Evolutionary conservation across 345 rosid genomes (phyloP).

Genomic region (Excoecaria agallocha): DNA sequence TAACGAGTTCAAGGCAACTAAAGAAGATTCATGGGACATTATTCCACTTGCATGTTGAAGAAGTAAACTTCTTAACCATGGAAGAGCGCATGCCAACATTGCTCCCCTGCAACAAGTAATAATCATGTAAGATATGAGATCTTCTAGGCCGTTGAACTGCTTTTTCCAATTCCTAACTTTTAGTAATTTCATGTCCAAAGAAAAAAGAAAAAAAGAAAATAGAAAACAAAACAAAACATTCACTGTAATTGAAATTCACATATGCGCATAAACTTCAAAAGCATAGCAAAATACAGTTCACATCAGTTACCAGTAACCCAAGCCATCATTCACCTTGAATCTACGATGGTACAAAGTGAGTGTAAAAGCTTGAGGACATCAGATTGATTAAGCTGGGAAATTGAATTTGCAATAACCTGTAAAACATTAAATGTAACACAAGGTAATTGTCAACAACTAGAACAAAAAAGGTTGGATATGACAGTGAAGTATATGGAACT

Average conservation of each 20-base stretch:
- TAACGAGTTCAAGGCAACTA: constrained; percentile 64
- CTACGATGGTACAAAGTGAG: constrained; percentile 65
- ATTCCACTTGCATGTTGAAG: constrained; percentile 83
- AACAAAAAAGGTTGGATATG: not conserved
- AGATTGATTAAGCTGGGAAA: constrained; percentile 61
- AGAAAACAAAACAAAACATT: not conserved
- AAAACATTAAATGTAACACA: constrained; percentile 7
- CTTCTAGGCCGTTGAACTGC: not conserved
- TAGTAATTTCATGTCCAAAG: not conserved
- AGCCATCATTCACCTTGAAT: constrained; percentile 55
- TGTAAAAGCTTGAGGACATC: constrained; percentile 78
- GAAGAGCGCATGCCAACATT: constrained; percentile 75
- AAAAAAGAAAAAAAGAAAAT: not conserved
- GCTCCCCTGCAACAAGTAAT: constrained; percentile 63
- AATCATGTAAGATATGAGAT: not conserved
- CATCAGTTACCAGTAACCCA: not conserved
- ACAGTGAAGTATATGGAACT: not conserved
- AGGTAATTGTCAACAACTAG: not conserved
- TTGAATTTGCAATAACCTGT: constrained; percentile 85
- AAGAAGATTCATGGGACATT: constrained; percentile 81
- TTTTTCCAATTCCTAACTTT: not conserved
- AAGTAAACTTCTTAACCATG: constrained; percentile 80
- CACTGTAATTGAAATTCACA: not conserved
- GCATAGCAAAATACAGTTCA: not conserved
- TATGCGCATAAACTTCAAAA: not conserved